Evolutionary conservation across 1,139 yeast species (phyloP).

Genomic region (Arxiozyma bovina): DNA sequence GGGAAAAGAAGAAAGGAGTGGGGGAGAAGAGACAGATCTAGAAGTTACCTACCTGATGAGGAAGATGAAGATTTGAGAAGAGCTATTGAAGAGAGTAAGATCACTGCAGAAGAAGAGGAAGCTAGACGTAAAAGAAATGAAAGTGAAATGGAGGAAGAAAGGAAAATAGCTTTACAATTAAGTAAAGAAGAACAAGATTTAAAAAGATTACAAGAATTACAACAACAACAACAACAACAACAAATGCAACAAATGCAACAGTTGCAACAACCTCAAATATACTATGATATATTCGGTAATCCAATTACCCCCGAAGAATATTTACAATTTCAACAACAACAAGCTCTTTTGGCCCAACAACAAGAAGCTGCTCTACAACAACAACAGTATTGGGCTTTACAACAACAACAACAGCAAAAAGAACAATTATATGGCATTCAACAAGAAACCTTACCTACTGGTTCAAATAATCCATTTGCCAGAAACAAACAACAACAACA

Average conservation of each 20-base stretch:
- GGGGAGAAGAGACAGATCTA: constrained; percentile 28
- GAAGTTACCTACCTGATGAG: constrained; percentile 19
- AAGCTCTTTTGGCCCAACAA: constrained; percentile 28
- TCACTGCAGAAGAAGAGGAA: constrained; percentile 84
- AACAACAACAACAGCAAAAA: constrained; percentile 31
- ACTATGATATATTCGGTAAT: constrained; percentile 70
- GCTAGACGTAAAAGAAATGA: constrained; percentile 36
- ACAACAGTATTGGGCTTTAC: constrained; percentile 26
- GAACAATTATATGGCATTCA: constrained; percentile 28
- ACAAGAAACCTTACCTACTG: constrained; percentile 45
- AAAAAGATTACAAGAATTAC: constrained; percentile 44
- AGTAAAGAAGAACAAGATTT: constrained; percentile 84
- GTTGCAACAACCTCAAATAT: constrained; percentile 33
- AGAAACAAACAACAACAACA: constrained; percentile 27
- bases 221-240: constrained; percentile 42
- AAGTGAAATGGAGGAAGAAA: constrained; percentile 45
- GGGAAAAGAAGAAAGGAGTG: constrained; percentile 31
- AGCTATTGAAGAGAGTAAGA: constrained; percentile 74
- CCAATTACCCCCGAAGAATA: constrained; percentile 47
- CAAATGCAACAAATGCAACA: constrained; percentile 31
- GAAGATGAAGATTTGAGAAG: constrained; percentile 72
- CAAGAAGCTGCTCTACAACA: constrained; percentile 21
- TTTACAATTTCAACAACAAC: constrained; percentile 33
- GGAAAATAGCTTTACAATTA: constrained; percentile 72
- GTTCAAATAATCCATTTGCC: constrained; percentile 89